A percentile compares a stretch with the other conserved stretches of the same genome.
Conservation (phyloP, 2,329 filamentous ascomycete species). For the Plectosphaerella sp. region DNA sequence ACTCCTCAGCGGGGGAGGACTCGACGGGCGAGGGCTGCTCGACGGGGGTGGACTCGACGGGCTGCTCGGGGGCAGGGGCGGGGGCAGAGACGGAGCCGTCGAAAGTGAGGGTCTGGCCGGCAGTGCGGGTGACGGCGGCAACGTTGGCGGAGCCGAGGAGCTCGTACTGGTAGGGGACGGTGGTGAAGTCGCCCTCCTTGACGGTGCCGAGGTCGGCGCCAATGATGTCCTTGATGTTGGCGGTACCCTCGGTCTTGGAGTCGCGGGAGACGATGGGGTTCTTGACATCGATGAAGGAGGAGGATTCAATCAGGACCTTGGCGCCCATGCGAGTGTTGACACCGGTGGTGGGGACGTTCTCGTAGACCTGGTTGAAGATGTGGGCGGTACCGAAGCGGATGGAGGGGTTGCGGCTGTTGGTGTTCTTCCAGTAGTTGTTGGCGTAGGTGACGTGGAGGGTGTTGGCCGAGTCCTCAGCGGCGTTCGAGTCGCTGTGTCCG, state of each 20-base stretch:
- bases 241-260: slow-evolving; percentile 35
- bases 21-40: slow-evolving; percentile 1
- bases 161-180: slow-evolving; percentile 45
- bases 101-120: slow-evolving; percentile 31
- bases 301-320: slow-evolving; percentile 56
- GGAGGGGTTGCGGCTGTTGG: slow-evolving; percentile 59
- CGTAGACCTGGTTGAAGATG: slow-evolving; percentile 48
- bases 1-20: background rate
- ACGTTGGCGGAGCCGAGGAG: slow-evolving; percentile 42
- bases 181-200: slow-evolving; percentile 42
- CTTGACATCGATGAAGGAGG: slow-evolving; percentile 38
- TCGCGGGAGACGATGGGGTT: slow-evolving; percentile 31
- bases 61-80: background rate
- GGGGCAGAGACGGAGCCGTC: slow-evolving; percentile 12
- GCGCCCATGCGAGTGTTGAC: slow-evolving; percentile 55
- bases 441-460: slow-evolving; percentile 57
- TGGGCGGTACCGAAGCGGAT: slow-evolving; percentile 65
- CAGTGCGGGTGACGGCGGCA: slow-evolving; percentile 30
- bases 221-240: slow-evolving; percentile 36
- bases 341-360: slow-evolving; percentile 33
- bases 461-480: slow-evolving; percentile 53
- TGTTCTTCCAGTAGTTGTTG: slow-evolving; percentile 62
- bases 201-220: slow-evolving; percentile 43
- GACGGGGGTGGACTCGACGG: slow-evolving; percentile 1
- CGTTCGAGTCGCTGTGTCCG: slow-evolving; percentile 56